Base-by-base conservation (phyloP, 148 eudicot genomes). In the Pharnaceum exiguum region DNA sequence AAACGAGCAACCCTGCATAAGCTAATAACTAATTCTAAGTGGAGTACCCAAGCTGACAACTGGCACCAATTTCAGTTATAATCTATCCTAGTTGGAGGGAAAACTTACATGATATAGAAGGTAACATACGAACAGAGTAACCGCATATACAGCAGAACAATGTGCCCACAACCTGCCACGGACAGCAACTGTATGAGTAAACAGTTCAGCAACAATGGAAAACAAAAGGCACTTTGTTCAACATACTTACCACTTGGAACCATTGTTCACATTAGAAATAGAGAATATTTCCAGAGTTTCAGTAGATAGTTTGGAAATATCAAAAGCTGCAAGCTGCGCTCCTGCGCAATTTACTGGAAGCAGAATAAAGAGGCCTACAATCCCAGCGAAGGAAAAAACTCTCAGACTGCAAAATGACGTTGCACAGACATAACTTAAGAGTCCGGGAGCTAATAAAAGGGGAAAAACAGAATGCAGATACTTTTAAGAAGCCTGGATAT, bases 101-200 rank as follows among this genome's bases (percentile, higher is more conserved):
- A 53, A 50, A 82, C 94, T 91, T 79, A 91, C 97, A 47, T 51
- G 47, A 70, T 80, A 85, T 23, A 91, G 97, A 80, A 80, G 90
- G 68, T 71, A 91, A 84, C 97, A 91, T 65, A 82, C 87, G 59
- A 81, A 74, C 52, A 62, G 85, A 28, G 97, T 87, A 78, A 91
- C 81, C 43, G 68, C 64, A 64, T 87, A 91, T 2, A 76, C 72
- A 40, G 93, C 94, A 73, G 65, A 66, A 47, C 82, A 82, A 78
- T 91, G 97, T 74, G 87, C 57, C 97, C 97, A 91, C 65, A 91
- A 77, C 97, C 97, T 91, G 72, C 70, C 65, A 51, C 51, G 13
- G 27, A 26, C 10, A 51, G 48, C 58, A 61, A 56, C 17, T 49
- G 55, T 54, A 68, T 6, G 22, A 55, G 26, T 27, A 23, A 40